Evolutionary conservation across 2,329 filamentous ascomycete genomes (phyloP), one percentile per base, ranked within the genome.

Genomic region (Boeremia lycopersici): DNA sequence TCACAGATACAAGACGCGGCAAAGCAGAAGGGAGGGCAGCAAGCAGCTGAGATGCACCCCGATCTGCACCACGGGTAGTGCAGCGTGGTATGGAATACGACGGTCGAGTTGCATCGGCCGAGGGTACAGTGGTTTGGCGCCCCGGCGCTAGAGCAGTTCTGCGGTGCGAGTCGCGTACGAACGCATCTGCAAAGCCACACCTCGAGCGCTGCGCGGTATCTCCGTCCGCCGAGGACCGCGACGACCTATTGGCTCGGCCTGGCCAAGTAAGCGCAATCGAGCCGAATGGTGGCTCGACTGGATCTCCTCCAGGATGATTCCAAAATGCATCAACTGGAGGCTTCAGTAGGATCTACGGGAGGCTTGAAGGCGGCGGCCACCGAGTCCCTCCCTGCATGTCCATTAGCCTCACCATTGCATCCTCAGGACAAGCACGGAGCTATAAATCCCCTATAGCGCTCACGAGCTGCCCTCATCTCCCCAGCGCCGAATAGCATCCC

Each of bases 251-350:
- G 65, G 68, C 61, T 48, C 60, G 59, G 56, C 56, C 62, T 57
- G 60, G 57, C 36, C 36, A 63, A 46, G 57, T 63, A 62, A 58
- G 60, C 45, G 41, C 50, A 46, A 47, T 43, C 25, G 57, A 64
- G 65, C 63, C 69, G 57, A 65, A 57, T 44, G 47, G 61, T 65
- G 67, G 61, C 63, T 70, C 63, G 69, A 68, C 56, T 62, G 60
- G 67, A 72, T 73, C 63, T 53, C 46, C 65, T 53, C 58, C 65
- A 65, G 68, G 64, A 65, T 68, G 44, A 60, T 70, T 70, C 65
- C 63, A 65, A 64, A 69, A 67, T 61, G 58, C 48, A 57, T 62
- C 51, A 60, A 61, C 56, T 43, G 53, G 56, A 47, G 59, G 63
- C 65, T 65, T 68, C 68, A 69, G 68, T 72, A 64, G 57, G 31